phyloP scores from a whole-genome alignment of 208 protist genomes.

The Leishmania aethiopica region DNA sequence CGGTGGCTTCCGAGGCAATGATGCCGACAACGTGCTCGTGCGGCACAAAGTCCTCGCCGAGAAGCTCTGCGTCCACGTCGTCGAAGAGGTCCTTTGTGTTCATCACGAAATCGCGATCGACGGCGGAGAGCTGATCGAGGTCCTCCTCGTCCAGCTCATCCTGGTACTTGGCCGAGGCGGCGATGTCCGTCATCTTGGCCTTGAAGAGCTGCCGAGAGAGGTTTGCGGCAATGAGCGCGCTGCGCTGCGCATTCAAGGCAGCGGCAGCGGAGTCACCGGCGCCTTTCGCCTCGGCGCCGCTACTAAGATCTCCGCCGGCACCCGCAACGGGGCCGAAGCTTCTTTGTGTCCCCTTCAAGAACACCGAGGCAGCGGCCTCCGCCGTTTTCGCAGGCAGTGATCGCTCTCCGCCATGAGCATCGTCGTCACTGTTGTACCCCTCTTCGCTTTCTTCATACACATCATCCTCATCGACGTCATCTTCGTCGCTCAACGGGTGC shows the following conservation, averaged over 20 bases:
- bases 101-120: conserved; percentile 66
- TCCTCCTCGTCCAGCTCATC: conserved; percentile 55
- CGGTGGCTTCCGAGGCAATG: conserved; percentile 56
- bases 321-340: neutral
- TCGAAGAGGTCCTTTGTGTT: conserved; percentile 72
- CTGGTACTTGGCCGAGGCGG: conserved; percentile 12
- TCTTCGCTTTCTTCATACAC: conserved; percentile 36
- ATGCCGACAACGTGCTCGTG: conserved; percentile 82
- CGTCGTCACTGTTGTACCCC: conserved; percentile 8
- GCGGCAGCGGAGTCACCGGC: conserved; percentile 5
- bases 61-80: conserved; percentile 68
- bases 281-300: neutral
- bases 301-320: neutral
- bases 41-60: conserved; percentile 67
- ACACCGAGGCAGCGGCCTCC: neutral
- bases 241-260: conserved; percentile 9
- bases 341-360: conserved; percentile 4
- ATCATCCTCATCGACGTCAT: conserved; percentile 29
- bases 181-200: conserved; percentile 17
- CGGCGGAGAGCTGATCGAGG: conserved; percentile 31
- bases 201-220: conserved; percentile 60
- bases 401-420: neutral
- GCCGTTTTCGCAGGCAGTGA: neutral
- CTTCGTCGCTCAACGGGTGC: conserved; percentile 8
- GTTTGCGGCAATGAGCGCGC: conserved; percentile 19